Conservation (phyloP, 208 protist genomes). For the Trypanosoma rangeli region DNA sequence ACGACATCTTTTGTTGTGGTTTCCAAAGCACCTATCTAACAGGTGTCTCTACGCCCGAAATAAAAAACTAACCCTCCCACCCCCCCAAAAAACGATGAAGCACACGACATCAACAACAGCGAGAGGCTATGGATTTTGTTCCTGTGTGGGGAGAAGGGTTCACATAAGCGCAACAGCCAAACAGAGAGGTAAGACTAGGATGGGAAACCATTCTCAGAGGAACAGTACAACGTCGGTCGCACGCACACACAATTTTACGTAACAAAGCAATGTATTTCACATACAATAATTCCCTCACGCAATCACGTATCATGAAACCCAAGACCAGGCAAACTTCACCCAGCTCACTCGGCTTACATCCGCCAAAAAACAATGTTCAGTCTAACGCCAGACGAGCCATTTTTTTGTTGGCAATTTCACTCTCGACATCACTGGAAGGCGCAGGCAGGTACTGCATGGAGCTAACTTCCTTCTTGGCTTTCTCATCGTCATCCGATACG, state of each 20-base stretch:
- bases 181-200: constrained; percentile 23
- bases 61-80: constrained; percentile 4
- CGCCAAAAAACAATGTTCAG: background rate
- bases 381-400: constrained; percentile 73
- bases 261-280: background rate
- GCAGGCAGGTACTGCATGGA: constrained; percentile 53
- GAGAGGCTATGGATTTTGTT: background rate
- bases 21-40: no score
- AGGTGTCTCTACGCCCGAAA: background rate
- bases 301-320: background rate
- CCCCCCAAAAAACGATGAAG: no score
- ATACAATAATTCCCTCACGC: background rate
- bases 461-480: constrained; percentile 3
- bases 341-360: background rate
- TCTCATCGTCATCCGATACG: constrained; percentile 28
- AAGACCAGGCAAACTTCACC: background rate
- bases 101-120: no score
- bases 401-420: constrained; percentile 69
- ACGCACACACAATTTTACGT: background rate
- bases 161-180: constrained; percentile 4
- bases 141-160: background rate
- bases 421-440: constrained; percentile 75
- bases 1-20: constrained; percentile 4
- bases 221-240: background rate
- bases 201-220: background rate